Evolutionary conservation across 257 asterid genomes (phyloP), one percentile per base, ranked within the genome.

Genomic region (Solanum phureja): DNA sequence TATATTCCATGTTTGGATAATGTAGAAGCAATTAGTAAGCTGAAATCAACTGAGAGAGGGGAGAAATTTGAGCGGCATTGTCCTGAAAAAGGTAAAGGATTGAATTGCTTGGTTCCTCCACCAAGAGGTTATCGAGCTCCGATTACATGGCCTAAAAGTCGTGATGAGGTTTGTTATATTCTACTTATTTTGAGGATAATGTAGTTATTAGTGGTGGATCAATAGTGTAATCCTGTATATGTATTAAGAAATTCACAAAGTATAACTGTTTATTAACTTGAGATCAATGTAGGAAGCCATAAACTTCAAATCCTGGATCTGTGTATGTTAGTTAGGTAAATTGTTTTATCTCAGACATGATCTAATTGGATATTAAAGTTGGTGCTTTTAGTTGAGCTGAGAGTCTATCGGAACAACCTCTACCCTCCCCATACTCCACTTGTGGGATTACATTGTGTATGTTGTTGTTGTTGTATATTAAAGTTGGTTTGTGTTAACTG

Each of bases 1-100:
- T 93, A 93, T 86, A 95, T 97, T 64, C 99, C 99, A 42, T 97
- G 99, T 89, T 89, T 95, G 95, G 99, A 95, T 90, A 95, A 97
- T 87, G 90, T 71, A 76, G 96, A 95, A 91, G 98, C 96, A 16
- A 92, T 95, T 40, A 82, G 91, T 88, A 89, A 88, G 87, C 76
- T 95, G 94, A 86, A 73, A 87, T 94, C 98, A 16, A 93, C 95
- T 4, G 94, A 92, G 79, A 95, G 93, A 88, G 98, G 98, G 34
- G 98, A 95, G 90, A 94, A 88, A 62, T 97, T 94, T 75, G 98
- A 97, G 89, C 92, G 99, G 87, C 99, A 97, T 92, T 97, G 99
- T 89, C 98, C 98, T 5, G 95, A 87, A 86, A 83, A 89, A 56
- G 96, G 94, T 3, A 90, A 90, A 64, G 96, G 94, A 33, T 92